Conservation (phyloP, 2,329 filamentous ascomycete genomes). For the Ophiocordyceps polyrhachis-furcata region DNA sequence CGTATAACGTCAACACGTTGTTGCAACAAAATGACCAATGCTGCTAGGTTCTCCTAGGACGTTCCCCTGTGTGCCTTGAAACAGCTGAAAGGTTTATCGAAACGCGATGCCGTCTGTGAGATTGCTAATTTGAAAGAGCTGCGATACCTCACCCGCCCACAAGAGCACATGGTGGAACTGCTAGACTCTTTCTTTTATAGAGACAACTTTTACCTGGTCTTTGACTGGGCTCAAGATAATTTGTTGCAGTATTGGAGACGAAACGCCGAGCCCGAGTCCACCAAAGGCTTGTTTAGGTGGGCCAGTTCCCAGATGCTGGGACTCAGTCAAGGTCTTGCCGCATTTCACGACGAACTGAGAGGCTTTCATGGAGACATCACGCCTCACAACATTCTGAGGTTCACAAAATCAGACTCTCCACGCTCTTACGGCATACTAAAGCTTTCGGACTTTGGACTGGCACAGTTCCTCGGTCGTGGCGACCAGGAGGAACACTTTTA, state of each 20-base stretch:
- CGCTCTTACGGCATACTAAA: neutral
- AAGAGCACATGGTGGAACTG: neutral
- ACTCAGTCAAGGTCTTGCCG: neutral
- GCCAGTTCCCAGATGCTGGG: neutral
- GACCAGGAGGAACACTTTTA: neutral
- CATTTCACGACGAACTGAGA: neutral
- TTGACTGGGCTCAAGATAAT: neutral
- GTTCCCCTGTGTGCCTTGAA: neutral
- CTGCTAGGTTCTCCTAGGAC: neutral
- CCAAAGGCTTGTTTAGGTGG: neutral
- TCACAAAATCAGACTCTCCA: neutral
- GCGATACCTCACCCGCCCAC: neutral
- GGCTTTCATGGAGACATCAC: neutral
- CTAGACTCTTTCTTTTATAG: neutral
- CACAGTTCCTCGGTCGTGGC: neutral
- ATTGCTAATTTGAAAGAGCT: neutral
- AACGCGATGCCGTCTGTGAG: neutral
- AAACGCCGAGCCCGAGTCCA: neutral
- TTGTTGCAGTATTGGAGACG: neutral
- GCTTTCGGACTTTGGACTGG: neutral
- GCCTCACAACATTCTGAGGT: neutral
- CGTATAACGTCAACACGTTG: neutral
- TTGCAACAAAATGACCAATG: neutral
- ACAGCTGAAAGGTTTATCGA: neutral
- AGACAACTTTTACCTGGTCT: neutral